These are phyloP conservation scores for Emmonsiellopsis sp. DNA, from an alignment of 2,329 filamentous ascomycete species.

Conservation along the genomic window DNA sequence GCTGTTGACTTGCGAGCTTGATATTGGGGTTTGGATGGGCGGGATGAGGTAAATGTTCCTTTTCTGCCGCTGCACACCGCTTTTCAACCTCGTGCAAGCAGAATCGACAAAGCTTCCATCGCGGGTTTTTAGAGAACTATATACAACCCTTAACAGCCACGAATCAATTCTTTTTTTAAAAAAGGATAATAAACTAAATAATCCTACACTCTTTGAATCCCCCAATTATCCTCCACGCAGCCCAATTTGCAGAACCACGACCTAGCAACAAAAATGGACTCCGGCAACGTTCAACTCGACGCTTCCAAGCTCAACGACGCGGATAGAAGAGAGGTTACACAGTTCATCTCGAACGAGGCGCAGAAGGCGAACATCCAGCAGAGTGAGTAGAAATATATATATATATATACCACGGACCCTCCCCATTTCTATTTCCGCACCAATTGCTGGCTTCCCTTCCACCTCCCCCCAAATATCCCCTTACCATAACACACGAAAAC, in stretches of 20 bases:
- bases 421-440: constrained; percentile 1
- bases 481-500: not conserved
- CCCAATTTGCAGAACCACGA: not conserved
- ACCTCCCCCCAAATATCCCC: constrained; percentile 26
- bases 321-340: constrained; percentile 80
- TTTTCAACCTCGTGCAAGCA: constrained; percentile 9
- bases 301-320: constrained; percentile 66
- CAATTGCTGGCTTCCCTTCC: not conserved
- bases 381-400: constrained; percentile 31
- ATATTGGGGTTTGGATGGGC: not conserved
- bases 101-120: not conserved
- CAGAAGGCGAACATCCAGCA: constrained; percentile 61
- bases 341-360: constrained; percentile 74
- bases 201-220: not conserved
- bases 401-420: not conserved
- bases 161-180: not conserved
- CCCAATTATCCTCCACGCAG: not conserved
- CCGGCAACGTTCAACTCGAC: constrained; percentile 40
- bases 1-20: too few species aligned
- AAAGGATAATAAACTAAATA: not conserved
- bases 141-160: too few species aligned
- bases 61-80: constrained; percentile 22
- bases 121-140: too few species aligned
- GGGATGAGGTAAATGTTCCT: constrained; percentile 10
- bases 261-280: constrained; percentile 25